Percentiles rank a stretch among this genome's conserved stretches.
Evolutionary conservation across 768 basidiomycete species (phyloP).

Genomic region (Suillus plorans): DNA sequence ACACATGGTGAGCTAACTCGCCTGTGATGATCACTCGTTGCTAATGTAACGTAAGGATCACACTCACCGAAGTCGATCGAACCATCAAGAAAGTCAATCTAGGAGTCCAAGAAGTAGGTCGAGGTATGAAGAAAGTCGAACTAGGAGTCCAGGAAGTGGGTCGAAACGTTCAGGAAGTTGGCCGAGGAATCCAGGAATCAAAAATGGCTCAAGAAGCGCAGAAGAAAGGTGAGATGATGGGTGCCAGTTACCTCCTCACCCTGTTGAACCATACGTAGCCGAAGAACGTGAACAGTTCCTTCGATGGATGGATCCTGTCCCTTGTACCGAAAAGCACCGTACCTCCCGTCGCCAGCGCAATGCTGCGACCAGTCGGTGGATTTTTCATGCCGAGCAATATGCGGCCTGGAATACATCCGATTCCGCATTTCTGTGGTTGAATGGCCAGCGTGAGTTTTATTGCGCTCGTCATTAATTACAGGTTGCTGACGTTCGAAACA

Average conservation of each 20-base stretch:
- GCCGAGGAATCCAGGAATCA: background rate
- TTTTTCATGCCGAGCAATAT: background rate
- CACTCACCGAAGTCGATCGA: background rate
- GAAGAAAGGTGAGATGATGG: background rate
- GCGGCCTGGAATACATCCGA: background rate
- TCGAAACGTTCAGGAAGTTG: too few species aligned
- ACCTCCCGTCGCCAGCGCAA: background rate
- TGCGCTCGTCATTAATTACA: background rate
- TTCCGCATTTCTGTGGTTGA: background rate
- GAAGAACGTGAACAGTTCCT: background rate
- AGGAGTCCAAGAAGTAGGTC: background rate
- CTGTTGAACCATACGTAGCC: background rate
- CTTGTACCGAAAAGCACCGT: background rate
- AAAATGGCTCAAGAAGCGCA: background rate
- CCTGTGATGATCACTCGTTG: too few species aligned
- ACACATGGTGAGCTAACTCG: background rate
- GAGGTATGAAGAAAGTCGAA: too few species aligned
- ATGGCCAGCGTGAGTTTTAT: background rate
- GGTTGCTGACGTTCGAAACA: background rate
- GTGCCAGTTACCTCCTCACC: background rate
- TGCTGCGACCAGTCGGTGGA: background rate
- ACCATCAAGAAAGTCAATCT: too few species aligned
- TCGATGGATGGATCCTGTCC: background rate
- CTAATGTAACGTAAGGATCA: background rate
- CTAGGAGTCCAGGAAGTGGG: too few species aligned